A percentile compares a stretch with the other conserved stretches of the same genome.
Evolutionary conservation across 2,329 filamentous ascomycete genomes (phyloP).

Genomic region (Boeremia exigua): DNA sequence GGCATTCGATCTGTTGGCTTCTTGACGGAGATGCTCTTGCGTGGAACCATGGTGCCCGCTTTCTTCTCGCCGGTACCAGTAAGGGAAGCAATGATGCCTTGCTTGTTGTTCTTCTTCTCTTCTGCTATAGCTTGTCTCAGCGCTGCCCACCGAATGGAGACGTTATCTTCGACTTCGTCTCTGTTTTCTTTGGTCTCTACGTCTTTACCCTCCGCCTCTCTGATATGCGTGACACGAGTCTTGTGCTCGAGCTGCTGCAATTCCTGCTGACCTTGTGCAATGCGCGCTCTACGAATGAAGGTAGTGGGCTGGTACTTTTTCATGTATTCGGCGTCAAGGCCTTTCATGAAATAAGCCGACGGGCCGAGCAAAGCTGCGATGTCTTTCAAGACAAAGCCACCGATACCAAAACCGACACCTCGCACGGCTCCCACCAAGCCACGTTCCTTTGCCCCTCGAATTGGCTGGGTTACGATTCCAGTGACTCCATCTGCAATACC

Average conservation of each 20-base stretch:
- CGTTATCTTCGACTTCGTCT: slow-evolving; percentile 41
- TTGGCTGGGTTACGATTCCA: slow-evolving; percentile 66
- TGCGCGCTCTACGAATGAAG: slow-evolving; percentile 63
- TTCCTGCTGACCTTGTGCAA: slow-evolving; percentile 60
- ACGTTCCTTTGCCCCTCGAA: slow-evolving; percentile 62
- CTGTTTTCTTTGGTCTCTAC: slow-evolving; percentile 22
- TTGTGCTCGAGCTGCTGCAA: slow-evolving; percentile 26
- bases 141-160: slow-evolving; percentile 32
- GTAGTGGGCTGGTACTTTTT: slow-evolving; percentile 60
- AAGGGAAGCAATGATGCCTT: slow-evolving; percentile 34
- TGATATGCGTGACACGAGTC: slow-evolving; percentile 11
- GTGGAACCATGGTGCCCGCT: slow-evolving; percentile 34
- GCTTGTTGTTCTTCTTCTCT: slow-evolving; percentile 34
- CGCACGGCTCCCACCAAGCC: slow-evolving; percentile 61
- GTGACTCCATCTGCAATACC: slow-evolving; percentile 71
- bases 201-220: slow-evolving; percentile 13
- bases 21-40: slow-evolving; percentile 28
- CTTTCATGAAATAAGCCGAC: slow-evolving; percentile 68
- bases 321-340: slow-evolving; percentile 65
- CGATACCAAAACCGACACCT: slow-evolving; percentile 67
- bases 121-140: slow-evolving; percentile 30
- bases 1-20: slow-evolving; percentile 12
- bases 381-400: slow-evolving; percentile 69
- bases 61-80: slow-evolving; percentile 34
- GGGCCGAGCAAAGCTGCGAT: slow-evolving; percentile 67